Percentiles rank a stretch among this genome's conserved stretches.
Conservation (phyloP, 176 grass and related monocot species). For the Tillandsia fasciculata region DNA sequence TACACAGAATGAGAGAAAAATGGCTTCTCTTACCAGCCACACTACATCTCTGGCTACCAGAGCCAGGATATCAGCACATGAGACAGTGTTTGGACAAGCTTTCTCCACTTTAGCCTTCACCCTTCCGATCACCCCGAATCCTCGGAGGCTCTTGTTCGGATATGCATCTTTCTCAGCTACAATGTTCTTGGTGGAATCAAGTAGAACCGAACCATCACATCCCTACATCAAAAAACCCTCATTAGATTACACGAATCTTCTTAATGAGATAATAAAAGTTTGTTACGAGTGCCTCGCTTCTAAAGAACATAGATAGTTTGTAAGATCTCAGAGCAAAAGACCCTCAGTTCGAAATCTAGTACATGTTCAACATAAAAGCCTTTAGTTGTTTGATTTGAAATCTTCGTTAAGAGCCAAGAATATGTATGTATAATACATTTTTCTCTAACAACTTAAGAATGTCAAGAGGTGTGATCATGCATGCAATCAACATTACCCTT, state of each 20-base stretch:
- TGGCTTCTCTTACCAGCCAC: constrained; percentile 14
- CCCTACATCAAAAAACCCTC: constrained; percentile 27
- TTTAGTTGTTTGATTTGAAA: too few species aligned
- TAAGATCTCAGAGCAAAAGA: too few species aligned
- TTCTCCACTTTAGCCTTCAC: constrained; percentile 43
- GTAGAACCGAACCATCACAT: constrained; percentile 46
- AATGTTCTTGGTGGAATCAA: constrained; percentile 35
- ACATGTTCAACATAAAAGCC: too few species aligned
- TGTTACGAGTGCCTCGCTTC: not conserved
- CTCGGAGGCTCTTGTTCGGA: constrained; percentile 39
- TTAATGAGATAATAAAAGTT: not conserved
- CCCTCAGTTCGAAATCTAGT: too few species aligned
- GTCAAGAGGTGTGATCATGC: not conserved
- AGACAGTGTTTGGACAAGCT: constrained; percentile 38
- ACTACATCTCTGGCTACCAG: constrained; percentile 46
- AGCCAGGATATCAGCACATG: constrained; percentile 43
- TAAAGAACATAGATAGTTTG: too few species aligned
- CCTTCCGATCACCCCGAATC: constrained; percentile 32
- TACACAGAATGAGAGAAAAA: not conserved
- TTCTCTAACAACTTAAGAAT: constrained; percentile 6
- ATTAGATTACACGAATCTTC: not conserved
- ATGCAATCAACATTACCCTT: constrained; percentile 25
- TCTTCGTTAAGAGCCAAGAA: too few species aligned
- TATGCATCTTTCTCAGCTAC: constrained; percentile 46
- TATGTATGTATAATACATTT: not conserved